Base-by-base conservation (phyloP, 169 alveolate species). In the Toxoplasma gondii region DNA sequence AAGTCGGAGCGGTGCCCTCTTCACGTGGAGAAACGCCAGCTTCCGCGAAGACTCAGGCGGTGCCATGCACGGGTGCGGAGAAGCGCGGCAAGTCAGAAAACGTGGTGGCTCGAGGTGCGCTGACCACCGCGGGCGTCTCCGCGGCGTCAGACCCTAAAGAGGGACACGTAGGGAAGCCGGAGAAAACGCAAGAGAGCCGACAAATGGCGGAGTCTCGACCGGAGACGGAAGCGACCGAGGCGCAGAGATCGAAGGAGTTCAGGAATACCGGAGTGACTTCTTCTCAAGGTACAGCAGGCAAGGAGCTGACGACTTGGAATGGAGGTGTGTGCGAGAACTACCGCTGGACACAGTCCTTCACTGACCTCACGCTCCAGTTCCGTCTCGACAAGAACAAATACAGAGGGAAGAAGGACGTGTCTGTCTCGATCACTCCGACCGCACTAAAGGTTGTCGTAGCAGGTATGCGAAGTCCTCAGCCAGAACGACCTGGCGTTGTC, bases 291-390 rank as follows among this genome's bases (percentile, higher is more conserved):
- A 43, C 27, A 45, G 29, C 29, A 45, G 74, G 92, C 34, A 87
- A 29, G 36, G 92, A 54, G 43, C 10, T 45, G 27, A 38, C 74
- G 53, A 54, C 91, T 24, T 88, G 94, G 96, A 94, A 94, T 83
- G 96, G 94, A 16, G 96, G 82, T 12, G 82, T 44, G 36, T 44
- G 88, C 2, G 90, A 43, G 41, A 58, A 88, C 29, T 91, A 94
- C 58, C 38, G 88, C 10, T 91, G 95, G 96, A 81, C 94, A 16
- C 95, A 94, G 86, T 69, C 91, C 41, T 38, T 91, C 80, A 84
- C n/a, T 9, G 94, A 90, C 41, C 86, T 91, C 87, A 94, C 94
- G 0, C 87, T 92, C 86, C 93, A 94, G 70, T 1, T 90, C 22
- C 93, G 36, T 16, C 67, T 82, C 29, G 67, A 45, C 27, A 29